Base-by-base conservation (phyloP, 805 yeast species). In the Lipomyces kockii region DNA sequence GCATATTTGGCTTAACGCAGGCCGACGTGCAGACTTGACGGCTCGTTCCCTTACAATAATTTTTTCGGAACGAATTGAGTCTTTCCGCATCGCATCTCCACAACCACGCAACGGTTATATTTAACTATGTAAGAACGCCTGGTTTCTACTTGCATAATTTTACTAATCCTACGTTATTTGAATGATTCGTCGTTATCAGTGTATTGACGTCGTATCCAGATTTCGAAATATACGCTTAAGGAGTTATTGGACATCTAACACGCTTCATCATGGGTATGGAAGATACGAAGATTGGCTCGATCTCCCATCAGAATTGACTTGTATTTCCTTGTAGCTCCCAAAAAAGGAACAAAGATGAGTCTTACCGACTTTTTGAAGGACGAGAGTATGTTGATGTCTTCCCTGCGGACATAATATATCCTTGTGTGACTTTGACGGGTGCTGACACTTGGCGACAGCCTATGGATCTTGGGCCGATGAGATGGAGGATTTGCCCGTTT, bases 401-500 rank as follows among this genome's bases (percentile, higher is more conserved):
- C 9, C 49, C 17, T 20, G 27, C 3, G 12, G 29, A 22, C 3
- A 29, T 51, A 35, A 60, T 51, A 61, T 61, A 22, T 39, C 53
- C 22, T 35, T n/a, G 52, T 54, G 17, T 37, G 25, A n/a, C 20
- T 17, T 32, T 5, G 32, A 43, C 39, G 35, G 17, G 12, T 49
- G 11, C 43, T 32, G 35, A 29, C 39, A 25, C 11, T 29, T 27
- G n/a, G 14, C 7, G 9, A 5, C 25, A 63, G 73, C 61, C 46
- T 67, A 56, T 46, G 71, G 67, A 12, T 66, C 69, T 22, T 71
- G 74, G 74, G 74, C 71, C 32, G 73, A 71, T 39, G 74, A 71
- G 20, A 59, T 70, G 67, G 72, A 71, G 20, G 73, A 71, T 43
- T 53, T 71, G 64, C 72, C 72, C n/a, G 39, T 65, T 46, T 53